These are phyloP conservation scores for Xenoacremonium recifei DNA, from an alignment of 2,329 filamentous ascomycete species.

Conservation along the genomic window DNA sequence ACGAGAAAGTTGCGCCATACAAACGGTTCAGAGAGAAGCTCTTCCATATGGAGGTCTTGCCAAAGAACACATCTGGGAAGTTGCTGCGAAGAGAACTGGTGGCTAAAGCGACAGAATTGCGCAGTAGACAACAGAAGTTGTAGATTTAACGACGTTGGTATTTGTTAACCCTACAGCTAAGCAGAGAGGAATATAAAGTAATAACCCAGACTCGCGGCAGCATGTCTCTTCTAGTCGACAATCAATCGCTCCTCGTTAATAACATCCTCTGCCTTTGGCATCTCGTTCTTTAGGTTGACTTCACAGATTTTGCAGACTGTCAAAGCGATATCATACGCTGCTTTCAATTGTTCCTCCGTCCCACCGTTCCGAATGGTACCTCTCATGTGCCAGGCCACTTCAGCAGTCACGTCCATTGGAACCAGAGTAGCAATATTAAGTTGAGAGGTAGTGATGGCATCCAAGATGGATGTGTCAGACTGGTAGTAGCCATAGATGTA, in stretches of 20 bases:
- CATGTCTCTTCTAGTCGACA: conserved; percentile 3
- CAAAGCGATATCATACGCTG: conserved; percentile 5
- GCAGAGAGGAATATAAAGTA: too few relatives aligned
- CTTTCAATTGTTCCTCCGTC: conserved; percentile 14
- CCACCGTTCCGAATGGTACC: conserved; percentile 23
- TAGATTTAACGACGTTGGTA: conserved; percentile 1
- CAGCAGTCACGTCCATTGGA: conserved; percentile 24
- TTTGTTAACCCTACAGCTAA: too few relatives aligned
- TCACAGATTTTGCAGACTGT: conserved; percentile 13
- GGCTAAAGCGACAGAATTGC: conserved; percentile 11
- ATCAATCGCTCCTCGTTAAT: conserved; percentile 17
- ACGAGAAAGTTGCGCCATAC: conserved; percentile 27
- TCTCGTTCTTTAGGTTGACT: conserved; percentile 18
- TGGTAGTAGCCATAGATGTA: conserved; percentile 27
- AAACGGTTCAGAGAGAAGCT: conserved; percentile 29
- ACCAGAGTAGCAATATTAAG: conserved; percentile 24
- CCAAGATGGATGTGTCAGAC: conserved; percentile 21
- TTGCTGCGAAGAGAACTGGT: conserved; percentile 23
- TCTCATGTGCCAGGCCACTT: conserved; percentile 27
- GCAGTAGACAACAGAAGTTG: conserved; percentile 10
- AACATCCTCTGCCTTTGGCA: conserved; percentile 21
- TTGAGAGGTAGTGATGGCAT: conserved; percentile 19
- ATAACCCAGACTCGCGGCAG: too few relatives aligned
- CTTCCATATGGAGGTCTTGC: conserved; percentile 23
- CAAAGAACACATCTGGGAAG: conserved; percentile 29